Percentiles rank a stretch among this genome's conserved stretches.
These are phyloP conservation scores for Forsythia viridissima DNA, from an alignment of 257 asterid genomes.

Conservation along the genomic window DNA sequence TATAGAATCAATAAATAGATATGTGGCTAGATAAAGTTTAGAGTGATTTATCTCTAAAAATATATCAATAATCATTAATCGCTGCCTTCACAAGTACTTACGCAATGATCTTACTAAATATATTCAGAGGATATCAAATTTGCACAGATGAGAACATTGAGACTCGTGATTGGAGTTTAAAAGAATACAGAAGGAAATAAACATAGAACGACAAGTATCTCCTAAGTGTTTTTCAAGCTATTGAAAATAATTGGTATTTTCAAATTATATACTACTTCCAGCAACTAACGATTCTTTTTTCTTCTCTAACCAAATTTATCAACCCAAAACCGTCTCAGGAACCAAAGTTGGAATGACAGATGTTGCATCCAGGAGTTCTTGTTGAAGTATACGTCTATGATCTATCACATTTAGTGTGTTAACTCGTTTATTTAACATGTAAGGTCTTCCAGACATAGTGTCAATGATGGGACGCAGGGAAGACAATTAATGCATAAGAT, in stretches of 20 bases:
- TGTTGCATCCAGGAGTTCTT: too few species aligned
- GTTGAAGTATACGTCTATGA: too few species aligned
- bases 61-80: neutral
- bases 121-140: neutral
- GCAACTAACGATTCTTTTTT: neutral
- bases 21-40: constrained; percentile 2
- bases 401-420: too few species aligned
- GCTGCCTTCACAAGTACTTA: neutral
- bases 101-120: neutral
- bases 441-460: too few species aligned
- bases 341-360: too few species aligned
- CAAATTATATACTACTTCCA: neutral
- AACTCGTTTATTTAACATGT: too few species aligned
- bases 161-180: neutral
- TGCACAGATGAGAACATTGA: neutral
- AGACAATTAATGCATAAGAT: neutral
- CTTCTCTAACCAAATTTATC: neutral
- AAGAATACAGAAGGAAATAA: neutral
- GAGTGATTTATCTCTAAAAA: neutral
- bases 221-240: neutral
- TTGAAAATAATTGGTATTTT: too few species aligned
- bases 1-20: constrained; percentile 10
- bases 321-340: too few species aligned
- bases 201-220: neutral
- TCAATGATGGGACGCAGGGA: neutral